Base-by-base conservation (phyloP, 1,284 basidiomycete species). In the Marasmius fiardii region DNA sequence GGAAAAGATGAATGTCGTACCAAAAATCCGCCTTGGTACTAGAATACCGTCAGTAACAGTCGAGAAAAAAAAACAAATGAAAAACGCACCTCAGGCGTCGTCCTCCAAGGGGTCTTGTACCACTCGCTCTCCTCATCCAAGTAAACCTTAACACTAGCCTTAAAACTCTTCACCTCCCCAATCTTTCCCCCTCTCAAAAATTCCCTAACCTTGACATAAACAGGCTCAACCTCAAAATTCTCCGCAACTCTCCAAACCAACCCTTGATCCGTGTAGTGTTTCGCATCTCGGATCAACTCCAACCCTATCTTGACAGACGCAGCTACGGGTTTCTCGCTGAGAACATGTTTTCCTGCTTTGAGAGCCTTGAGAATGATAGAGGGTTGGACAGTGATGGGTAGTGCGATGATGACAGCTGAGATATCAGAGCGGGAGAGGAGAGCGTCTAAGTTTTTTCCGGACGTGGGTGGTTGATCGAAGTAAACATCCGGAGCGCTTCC, bases 291-390 rank as follows among this genome's bases (percentile, higher is more conserved):
- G 64, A 95, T 85, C 34, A 93, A 76, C 56, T 74, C 72, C 45
- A 81, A 69, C 0, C 88, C 92, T 2, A 74, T 71, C 34, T 76
- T 74, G 31, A 93, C 84, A 62, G 88, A 83, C 37, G 84, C 76
- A 1, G 84, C 90, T n/a, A 94, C 77, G 5, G 93, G 93, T 66
- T 95, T 95, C 76, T 93, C 88, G 68, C 86, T 88, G 55, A 95
- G 68, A 50, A 95, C 91, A 64, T 93, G 89, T 71, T 95, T 95
- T 21, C 92, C 90, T 0, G 88, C 86, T 11, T 73, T 76, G 39
- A 88, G 71, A 1, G 80, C 78, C 62, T 79, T 80, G 56, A 83
- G 69, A 57, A 95, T 74, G 53, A 93, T 73, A 7, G 71, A 71
- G 1, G 92, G 90, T 67, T 93, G 91, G 11, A 77, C 64, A 0